These are phyloP conservation scores for Volvox reticuliferus DNA, from an alignment of 139 green algal genomes.

Conservation along the genomic window DNA sequence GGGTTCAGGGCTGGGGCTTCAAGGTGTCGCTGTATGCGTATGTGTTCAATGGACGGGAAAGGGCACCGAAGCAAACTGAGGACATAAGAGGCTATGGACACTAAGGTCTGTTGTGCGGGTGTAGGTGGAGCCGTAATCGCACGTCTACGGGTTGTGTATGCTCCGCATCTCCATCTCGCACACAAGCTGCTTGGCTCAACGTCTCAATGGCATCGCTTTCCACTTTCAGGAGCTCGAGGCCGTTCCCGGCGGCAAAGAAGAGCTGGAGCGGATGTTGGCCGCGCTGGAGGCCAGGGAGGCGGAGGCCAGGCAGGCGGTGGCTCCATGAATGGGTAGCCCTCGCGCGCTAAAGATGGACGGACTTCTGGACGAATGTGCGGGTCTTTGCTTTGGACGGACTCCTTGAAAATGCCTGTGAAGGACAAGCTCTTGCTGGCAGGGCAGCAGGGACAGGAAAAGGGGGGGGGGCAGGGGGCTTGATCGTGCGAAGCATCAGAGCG, in stretches of 20 bases:
- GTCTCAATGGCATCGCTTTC: background rate
- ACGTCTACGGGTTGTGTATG: background rate
- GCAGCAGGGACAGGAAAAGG: too few relatives aligned
- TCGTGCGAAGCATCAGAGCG: too few relatives aligned
- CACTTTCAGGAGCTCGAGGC: slow-evolving; percentile 80
- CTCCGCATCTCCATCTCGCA: background rate
- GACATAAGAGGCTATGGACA: background rate
- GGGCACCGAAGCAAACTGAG: too few relatives aligned
- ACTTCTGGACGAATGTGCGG: too few relatives aligned
- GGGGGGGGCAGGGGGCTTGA: too few relatives aligned
- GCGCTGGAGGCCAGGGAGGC: slow-evolving; percentile 59
- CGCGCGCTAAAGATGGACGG: too few relatives aligned
- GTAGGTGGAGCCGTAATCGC: background rate
- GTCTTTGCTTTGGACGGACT: too few relatives aligned
- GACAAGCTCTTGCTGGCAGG: too few relatives aligned
- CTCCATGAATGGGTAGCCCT: too few relatives aligned
- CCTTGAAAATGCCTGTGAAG: too few relatives aligned
- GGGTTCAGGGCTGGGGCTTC: background rate
- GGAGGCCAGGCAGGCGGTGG: background rate
- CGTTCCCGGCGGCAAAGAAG: slow-evolving; percentile 69
- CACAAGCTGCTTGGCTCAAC: too few relatives aligned
- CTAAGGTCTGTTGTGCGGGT: background rate
- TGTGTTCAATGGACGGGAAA: background rate
- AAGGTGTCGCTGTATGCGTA: background rate
- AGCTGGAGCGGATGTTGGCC: slow-evolving; percentile 79